A percentile compares a stretch with the other conserved stretches of the same genome.
Evolutionary conservation across 2,329 filamentous ascomycete species (phyloP).

Genomic region (Ampelomyces quisqualis): DNA sequence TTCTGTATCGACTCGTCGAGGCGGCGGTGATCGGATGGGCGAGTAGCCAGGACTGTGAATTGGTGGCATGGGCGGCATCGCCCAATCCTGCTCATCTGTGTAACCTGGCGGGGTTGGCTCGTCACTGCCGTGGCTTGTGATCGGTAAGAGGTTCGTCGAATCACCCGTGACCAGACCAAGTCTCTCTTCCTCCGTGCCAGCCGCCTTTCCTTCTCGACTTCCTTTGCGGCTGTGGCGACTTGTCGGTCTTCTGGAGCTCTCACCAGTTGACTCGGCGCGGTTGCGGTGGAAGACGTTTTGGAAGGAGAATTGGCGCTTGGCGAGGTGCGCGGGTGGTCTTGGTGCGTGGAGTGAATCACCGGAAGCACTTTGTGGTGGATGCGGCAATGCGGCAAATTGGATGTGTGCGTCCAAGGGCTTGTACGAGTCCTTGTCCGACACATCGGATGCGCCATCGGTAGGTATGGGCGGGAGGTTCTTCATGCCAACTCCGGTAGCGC

Average conservation of each 20-base stretch:
- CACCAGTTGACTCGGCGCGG: slow-evolving; percentile 30
- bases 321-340: slow-evolving; percentile 56
- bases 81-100: slow-evolving; percentile 13
- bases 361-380: slow-evolving; percentile 35
- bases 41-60: slow-evolving; percentile 12
- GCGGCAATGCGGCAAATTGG: slow-evolving; percentile 49
- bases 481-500: slow-evolving; percentile 22
- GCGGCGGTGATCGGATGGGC: slow-evolving; percentile 7
- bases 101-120: slow-evolving; percentile 22
- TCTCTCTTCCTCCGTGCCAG: slow-evolving; percentile 76
- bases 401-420: slow-evolving; percentile 41
- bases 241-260: slow-evolving; percentile 23
- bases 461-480: slow-evolving; percentile 24
- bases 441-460: slow-evolving; percentile 26
- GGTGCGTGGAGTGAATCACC: slow-evolving; percentile 55
- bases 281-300: slow-evolving; percentile 73
- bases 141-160: slow-evolving; percentile 40
- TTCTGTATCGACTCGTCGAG: slow-evolving; percentile 13
- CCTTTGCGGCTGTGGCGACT: slow-evolving; percentile 35
- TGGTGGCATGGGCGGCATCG: slow-evolving; percentile 13
- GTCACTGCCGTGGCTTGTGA: slow-evolving; percentile 23
- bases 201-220: slow-evolving; percentile 37
- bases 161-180: slow-evolving; percentile 81
- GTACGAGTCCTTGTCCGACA: slow-evolving; percentile 51
- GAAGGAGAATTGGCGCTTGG: slow-evolving; percentile 85